These are phyloP conservation scores for Ceratocystis harringtonii DNA, from an alignment of 2,329 filamentous ascomycete species.

Conservation along the genomic window DNA sequence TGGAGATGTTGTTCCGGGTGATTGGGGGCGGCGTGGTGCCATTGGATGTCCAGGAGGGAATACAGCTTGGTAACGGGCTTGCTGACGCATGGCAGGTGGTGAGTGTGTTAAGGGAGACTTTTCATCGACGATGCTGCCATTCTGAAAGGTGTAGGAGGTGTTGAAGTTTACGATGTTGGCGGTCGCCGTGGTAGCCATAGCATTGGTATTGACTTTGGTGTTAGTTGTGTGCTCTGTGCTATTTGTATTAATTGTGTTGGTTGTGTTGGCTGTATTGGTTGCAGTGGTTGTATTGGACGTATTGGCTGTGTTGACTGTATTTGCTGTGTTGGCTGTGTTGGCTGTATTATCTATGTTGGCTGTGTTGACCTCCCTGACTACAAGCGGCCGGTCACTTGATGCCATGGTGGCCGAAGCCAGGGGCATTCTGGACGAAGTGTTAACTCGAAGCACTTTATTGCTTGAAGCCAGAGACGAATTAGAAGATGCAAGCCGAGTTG, in stretches of 20 bases:
- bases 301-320: neutral
- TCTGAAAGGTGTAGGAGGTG: neutral
- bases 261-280: neutral
- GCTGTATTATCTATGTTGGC: too few species aligned
- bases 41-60: constrained; percentile 39
- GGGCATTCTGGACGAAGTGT: constrained; percentile 12
- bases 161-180: neutral
- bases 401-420: constrained; percentile 18
- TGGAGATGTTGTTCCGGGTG: constrained; percentile 48
- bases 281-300: too few species aligned
- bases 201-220: neutral
- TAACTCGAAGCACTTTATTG: constrained; percentile 4
- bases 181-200: constrained; percentile 12
- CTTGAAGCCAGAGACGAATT: neutral
- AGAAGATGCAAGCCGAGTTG: neutral
- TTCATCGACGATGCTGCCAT: neutral
- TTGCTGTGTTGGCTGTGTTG: neutral
- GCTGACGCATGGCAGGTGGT: constrained; percentile 28
- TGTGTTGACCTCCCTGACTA: neutral
- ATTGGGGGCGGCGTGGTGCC: constrained; percentile 34
- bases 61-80: constrained; percentile 40
- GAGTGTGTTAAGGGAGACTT: constrained; percentile 41
- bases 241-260: neutral
- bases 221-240: neutral
- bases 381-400: constrained; percentile 12